Evolutionary conservation across 257 asterid species (phyloP).

Genomic region (Rauvolfia tetraphylla): DNA sequence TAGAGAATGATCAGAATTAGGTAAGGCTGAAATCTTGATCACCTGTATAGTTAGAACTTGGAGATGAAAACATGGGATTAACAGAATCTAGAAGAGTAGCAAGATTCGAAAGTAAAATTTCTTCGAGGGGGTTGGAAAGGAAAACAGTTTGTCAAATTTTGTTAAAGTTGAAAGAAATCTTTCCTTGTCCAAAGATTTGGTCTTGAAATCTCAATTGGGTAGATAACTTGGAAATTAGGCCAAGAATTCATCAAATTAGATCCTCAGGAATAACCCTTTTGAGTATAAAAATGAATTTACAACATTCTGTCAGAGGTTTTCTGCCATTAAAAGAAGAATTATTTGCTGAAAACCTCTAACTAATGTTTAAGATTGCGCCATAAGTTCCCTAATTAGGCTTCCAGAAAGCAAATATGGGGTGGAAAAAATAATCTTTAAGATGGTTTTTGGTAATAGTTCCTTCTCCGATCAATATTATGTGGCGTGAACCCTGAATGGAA

Average conservation of each 20-base stretch:
- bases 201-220: neutral
- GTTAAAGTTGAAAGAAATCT: neutral
- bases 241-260: neutral
- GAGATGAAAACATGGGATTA: neutral
- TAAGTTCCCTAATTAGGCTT: neutral
- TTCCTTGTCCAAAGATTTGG: neutral
- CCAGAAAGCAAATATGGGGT: neutral
- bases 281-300: neutral
- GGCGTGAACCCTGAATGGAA: slow-evolving; percentile 19
- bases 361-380: neutral
- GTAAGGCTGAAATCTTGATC: neutral
- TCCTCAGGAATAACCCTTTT: neutral
- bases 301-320: neutral
- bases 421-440: too few relatives aligned
- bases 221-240: neutral
- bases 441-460: neutral
- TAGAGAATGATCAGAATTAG: neutral
- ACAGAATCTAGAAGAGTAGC: neutral
- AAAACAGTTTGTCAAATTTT: neutral
- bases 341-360: neutral
- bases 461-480: neutral
- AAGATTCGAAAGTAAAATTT: neutral
- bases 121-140: neutral
- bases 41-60: neutral
- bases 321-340: neutral